Conservation (phyloP, 1,139 yeast genomes). For the Geotrichum candidum region DNA sequence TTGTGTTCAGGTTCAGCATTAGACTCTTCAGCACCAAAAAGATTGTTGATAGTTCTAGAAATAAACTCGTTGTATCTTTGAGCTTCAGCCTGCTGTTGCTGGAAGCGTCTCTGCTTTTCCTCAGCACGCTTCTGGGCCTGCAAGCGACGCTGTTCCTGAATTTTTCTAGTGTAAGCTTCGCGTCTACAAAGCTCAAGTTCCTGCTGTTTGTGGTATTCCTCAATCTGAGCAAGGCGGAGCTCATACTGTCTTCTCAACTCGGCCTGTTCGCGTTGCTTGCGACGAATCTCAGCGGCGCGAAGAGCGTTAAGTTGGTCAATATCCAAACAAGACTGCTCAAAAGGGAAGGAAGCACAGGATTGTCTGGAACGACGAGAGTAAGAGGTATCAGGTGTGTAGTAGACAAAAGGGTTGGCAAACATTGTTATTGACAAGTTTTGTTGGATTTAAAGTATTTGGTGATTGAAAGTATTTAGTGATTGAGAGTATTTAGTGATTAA, state of each 20-base stretch:
- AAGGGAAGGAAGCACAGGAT: background rate
- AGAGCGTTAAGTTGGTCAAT: slow-evolving; percentile 3
- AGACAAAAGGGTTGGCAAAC: background rate
- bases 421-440: background rate
- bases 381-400: background rate
- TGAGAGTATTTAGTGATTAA: no score
- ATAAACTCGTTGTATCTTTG: background rate
- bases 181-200: slow-evolving; percentile 1
- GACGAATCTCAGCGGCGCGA: background rate
- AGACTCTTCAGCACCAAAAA: background rate
- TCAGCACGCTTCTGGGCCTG: background rate
- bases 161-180: slow-evolving; percentile 3
- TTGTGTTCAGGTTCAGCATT: background rate
- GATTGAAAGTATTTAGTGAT: no score
- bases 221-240: slow-evolving; percentile 3
- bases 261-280: slow-evolving; percentile 2
- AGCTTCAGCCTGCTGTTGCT: slow-evolving; percentile 1
- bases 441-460: background rate
- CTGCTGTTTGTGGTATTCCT: slow-evolving; percentile 1
- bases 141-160: slow-evolving; percentile 3
- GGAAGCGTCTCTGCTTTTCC: background rate
- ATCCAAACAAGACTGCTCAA: background rate
- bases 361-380: background rate
- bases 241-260: slow-evolving; percentile 8
- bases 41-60: background rate